Evolutionary conservation across 257 asterid genomes (phyloP).

Genomic region (Penstemon eatonii): DNA sequence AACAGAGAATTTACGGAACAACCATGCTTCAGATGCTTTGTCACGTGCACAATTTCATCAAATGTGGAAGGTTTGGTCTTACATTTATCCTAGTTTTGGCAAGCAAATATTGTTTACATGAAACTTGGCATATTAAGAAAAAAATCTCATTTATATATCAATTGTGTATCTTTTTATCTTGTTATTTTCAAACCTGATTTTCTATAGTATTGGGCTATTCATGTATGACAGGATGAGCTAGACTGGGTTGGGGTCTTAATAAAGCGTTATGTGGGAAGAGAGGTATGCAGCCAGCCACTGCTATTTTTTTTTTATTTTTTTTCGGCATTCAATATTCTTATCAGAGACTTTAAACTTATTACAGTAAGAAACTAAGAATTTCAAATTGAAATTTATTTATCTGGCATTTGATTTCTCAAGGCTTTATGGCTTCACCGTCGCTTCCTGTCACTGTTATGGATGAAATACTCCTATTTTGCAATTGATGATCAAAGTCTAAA

Average conservation of each 20-base stretch:
- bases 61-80: constrained; percentile 61
- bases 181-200: constrained; percentile 11
- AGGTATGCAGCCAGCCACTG: constrained; percentile 45
- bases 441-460: constrained; percentile 74
- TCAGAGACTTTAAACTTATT: neutral
- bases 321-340: neutral
- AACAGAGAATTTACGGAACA: constrained; percentile 37
- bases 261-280: constrained; percentile 79
- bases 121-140: neutral
- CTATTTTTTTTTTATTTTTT: neutral
- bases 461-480: constrained; percentile 53
- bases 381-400: neutral
- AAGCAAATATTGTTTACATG: constrained; percentile 5
- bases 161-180: neutral
- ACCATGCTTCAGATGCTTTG: constrained; percentile 39
- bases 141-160: neutral
- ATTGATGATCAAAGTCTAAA: constrained; percentile 11
- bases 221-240: constrained; percentile 68
- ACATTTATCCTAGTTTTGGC: constrained; percentile 6
- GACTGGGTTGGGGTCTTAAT: constrained; percentile 72
- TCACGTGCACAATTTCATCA: constrained; percentile 45
- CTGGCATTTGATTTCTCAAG: constrained; percentile 39
- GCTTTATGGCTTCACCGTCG: constrained; percentile 98
- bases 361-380: too few species aligned
- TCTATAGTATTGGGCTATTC: constrained; percentile 33